Evolutionary conservation across 2,329 filamentous ascomycete genomes (phyloP), one percentile per base, ranked within the genome.

Genomic region (Geosmithia morbida): DNA sequence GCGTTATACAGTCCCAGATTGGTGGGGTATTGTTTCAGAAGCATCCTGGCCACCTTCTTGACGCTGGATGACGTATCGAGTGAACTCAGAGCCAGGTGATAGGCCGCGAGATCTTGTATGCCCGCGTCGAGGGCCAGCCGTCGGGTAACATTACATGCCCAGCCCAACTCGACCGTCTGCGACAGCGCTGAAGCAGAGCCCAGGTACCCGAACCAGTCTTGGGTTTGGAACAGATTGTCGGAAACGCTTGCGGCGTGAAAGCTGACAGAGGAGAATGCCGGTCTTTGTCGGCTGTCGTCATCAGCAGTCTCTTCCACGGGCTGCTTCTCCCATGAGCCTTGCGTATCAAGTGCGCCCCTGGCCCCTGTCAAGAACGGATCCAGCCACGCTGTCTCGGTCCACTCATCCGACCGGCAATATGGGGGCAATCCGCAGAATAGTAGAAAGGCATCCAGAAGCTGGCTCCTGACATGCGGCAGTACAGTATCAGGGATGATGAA

Each of bases 1-100:
- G 81, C 78, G 53, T 87, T 84, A 62, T 94, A 96, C 0, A 96
- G 67, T 14, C 70, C 67, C 2, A 85, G 60, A 54, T 79, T 83
- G 1, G 76, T 69, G 0, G 80, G 69, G 48, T 77, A 75, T 44
- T 71, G 71, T 57, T 85, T 90, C n/a, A 96, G 63, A 0, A 94
- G 66, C 7, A 65, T 63, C 56, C 87, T 94, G 0, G 87, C 85
- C 7, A 73, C 68, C 57, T 87, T 94, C 53, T 77, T 82, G 22
- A 79, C 76, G 2, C 64, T 68, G 1, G 61, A 57, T 0, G 73
- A 67, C 42, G 80, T 73, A 48, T 75, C 74, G 0, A 62, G 57
- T 45, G 73, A 75, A 54, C 83, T 77, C 44, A 90, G 72, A 1
- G 83, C 82, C 10, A 95, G 65, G 51, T 79, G 71, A 55, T 88